These are phyloP conservation scores for Jaltomata sinuosa DNA, from an alignment of 257 asterid genomes.

Conservation along the genomic window DNA sequence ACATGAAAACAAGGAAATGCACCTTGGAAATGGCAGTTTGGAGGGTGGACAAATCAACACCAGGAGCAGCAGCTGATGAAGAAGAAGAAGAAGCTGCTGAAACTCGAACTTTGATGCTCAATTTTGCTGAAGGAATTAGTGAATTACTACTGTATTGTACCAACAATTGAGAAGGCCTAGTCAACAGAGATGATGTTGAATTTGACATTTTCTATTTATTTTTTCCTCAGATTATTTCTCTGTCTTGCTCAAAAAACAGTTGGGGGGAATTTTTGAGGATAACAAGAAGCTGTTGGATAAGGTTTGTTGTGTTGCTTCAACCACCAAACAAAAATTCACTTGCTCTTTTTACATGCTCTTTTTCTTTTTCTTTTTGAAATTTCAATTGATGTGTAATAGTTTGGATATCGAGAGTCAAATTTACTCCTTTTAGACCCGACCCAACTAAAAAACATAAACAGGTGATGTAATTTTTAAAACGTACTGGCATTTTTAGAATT, in stretches of 20 bases:
- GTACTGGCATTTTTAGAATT: too few relatives aligned
- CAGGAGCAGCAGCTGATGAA: slow-evolving; percentile 74
- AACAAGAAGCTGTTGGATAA: slow-evolving; percentile 1
- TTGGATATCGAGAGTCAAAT: too few relatives aligned
- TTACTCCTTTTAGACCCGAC: too few relatives aligned
- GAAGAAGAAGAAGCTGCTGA: slow-evolving; percentile 16
- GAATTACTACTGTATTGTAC: background rate
- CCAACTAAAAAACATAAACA: too few relatives aligned
- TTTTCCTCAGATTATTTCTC: background rate
- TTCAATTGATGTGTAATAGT: too few relatives aligned
- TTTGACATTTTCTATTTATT: slow-evolving; percentile 21
- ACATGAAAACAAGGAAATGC: background rate
- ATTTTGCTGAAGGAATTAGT: background rate
- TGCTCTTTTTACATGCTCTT: too few relatives aligned
- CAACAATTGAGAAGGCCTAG: slow-evolving; percentile 10
- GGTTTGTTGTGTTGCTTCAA: background rate
- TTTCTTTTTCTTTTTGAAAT: too few relatives aligned
- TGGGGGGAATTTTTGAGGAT: background rate
- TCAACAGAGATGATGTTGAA: slow-evolving; percentile 27
- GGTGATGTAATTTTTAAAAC: too few relatives aligned
- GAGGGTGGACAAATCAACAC: slow-evolving; percentile 48
- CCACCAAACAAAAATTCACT: background rate
- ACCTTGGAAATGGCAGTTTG: slow-evolving; percentile 73
- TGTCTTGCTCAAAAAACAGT: background rate
- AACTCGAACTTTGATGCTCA: slow-evolving; percentile 12